Conservation (phyloP, 192 early-diverging fungal species). For the Endogone sp. region DNA sequence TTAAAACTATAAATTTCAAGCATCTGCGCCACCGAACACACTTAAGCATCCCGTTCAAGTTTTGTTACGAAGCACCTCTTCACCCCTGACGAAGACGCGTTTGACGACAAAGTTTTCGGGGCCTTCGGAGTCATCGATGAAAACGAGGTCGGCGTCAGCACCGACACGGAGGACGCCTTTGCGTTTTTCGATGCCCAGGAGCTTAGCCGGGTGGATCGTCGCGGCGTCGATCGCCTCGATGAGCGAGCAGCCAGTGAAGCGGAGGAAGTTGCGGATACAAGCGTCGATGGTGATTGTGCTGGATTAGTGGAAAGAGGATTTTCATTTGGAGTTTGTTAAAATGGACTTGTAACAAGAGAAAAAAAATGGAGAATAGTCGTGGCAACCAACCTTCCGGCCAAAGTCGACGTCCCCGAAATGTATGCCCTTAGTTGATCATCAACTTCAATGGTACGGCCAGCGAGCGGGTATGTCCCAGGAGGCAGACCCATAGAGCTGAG, state of each 20-base stretch:
- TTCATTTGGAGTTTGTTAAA: background rate
- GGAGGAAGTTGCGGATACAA: constrained; percentile 74
- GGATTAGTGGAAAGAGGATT: background rate
- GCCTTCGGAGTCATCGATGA: constrained; percentile 50
- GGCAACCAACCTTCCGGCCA: constrained; percentile 8
- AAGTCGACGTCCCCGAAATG: constrained; percentile 5
- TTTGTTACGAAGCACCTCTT: too few relatives aligned
- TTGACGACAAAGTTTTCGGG: constrained; percentile 53
- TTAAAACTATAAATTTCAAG: too few relatives aligned
- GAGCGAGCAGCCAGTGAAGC: constrained; percentile 69
- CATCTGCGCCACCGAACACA: too few relatives aligned
- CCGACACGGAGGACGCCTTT: constrained; percentile 72
- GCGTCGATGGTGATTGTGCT: constrained; percentile 61
- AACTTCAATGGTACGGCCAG: constrained; percentile 61
- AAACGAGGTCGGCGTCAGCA: constrained; percentile 74
- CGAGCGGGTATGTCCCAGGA: constrained; percentile 61
- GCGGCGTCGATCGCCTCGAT: constrained; percentile 81
- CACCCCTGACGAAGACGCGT: constrained; percentile 67
- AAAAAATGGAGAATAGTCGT: background rate
- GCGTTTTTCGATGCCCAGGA: constrained; percentile 63
- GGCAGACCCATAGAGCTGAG: constrained; percentile 68
- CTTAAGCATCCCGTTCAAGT: too few relatives aligned
- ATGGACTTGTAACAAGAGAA: background rate
- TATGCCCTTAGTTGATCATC: constrained; percentile 63
- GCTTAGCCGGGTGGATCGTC: constrained; percentile 71